Evolutionary conservation across 257 asterid species (phyloP).

Genomic region (Plectranthus barbatus): DNA sequence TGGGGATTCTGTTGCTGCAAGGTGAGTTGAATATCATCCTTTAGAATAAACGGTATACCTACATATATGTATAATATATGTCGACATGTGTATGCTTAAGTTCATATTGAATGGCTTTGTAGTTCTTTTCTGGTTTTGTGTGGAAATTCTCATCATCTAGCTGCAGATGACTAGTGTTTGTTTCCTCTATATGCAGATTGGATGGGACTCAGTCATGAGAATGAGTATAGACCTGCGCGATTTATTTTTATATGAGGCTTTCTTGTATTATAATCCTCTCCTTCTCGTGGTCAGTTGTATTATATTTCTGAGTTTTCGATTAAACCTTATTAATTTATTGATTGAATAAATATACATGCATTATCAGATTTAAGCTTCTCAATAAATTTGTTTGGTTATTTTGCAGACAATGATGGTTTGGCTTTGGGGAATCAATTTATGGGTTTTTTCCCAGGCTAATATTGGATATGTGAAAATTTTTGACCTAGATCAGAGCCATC

Average conservation of each 20-base stretch:
- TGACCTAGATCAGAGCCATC: constrained; percentile 93
- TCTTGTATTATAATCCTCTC: constrained; percentile 95
- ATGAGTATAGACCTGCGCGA: constrained; percentile 90
- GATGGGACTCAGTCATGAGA: constrained; percentile 99
- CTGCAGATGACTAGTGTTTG: constrained; percentile 15
- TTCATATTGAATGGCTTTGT: background rate
- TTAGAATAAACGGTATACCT: background rate
- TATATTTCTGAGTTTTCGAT: constrained; percentile 3
- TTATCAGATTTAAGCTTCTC: background rate
- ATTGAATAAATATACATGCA: background rate
- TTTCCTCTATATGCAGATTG: constrained; percentile 49
- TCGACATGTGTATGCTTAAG: background rate
- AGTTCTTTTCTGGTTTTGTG: background rate
- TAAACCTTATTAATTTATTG: background rate
- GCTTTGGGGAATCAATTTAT: constrained; percentile 95
- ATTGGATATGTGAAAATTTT: constrained; percentile 74
- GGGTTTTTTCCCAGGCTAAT: constrained; percentile 79
- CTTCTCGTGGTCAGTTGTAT: constrained; percentile 85
- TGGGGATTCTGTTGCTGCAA: constrained; percentile 89
- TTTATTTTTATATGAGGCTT: constrained; percentile 90
- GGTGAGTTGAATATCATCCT: constrained; percentile 44
- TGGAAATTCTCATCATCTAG: background rate
- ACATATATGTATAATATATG: background rate
- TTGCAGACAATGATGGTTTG: constrained; percentile 93
- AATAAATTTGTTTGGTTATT: constrained; percentile 13